Conservation (phyloP, 495 filamentous ascomycete species). For the Elaphomyces granulatus region DNA sequence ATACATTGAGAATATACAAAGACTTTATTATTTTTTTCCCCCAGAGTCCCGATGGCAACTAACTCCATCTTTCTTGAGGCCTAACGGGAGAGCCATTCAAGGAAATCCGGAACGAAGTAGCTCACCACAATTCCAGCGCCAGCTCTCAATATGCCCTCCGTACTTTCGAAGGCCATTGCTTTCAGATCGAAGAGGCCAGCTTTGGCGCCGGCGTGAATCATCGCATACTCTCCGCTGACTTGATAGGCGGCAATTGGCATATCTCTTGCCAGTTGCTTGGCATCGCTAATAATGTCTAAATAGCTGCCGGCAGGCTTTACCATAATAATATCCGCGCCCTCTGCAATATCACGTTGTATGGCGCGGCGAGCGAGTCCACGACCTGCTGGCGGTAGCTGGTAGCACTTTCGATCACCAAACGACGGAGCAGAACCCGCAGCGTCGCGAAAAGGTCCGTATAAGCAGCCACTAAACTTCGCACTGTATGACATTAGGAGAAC, state of each 20-base stretch:
- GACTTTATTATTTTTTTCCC: no score
- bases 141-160: constrained; percentile 82
- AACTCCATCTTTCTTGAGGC: constrained; percentile 14
- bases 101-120: constrained; percentile 88
- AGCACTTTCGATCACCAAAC: constrained; percentile 91
- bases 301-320: constrained; percentile 93
- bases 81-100: constrained; percentile 55
- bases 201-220: constrained; percentile 93
- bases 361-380: constrained; percentile 88
- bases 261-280: constrained; percentile 80
- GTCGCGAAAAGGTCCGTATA: constrained; percentile 96
- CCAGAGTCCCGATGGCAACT: no score
- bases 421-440: constrained; percentile 84
- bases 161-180: constrained; percentile 86
- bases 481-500: constrained; percentile 92
- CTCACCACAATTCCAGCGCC: constrained; percentile 83
- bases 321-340: constrained; percentile 98
- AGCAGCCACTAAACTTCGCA: constrained; percentile 89
- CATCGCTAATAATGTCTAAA: constrained; percentile 90
- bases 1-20: no score
- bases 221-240: constrained; percentile 92
- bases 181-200: constrained; percentile 97
- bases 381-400: constrained; percentile 85
- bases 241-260: constrained; percentile 91
- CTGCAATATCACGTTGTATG: constrained; percentile 74